A percentile compares a stretch with the other conserved stretches of the same genome.
phyloP scores from a whole-genome alignment of 2,329 filamentous ascomycete genomes.

The Stagonosporopsis tanaceti region DNA sequence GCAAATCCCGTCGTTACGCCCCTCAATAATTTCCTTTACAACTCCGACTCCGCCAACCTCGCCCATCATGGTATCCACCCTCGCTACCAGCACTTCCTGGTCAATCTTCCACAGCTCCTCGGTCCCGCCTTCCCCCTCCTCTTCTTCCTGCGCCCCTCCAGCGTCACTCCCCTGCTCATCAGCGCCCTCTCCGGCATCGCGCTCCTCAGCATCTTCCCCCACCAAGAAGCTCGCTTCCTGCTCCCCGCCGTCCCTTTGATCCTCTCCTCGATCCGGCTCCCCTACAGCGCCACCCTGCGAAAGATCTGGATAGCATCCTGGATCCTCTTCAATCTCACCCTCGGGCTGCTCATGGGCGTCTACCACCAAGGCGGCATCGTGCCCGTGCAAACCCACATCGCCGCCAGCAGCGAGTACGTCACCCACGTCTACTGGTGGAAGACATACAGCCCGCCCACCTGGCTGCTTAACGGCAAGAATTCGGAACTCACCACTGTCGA shows the following conservation, averaged over 20 bases:
- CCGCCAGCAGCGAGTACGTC: constrained; percentile 69
- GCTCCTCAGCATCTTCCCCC: constrained; percentile 76
- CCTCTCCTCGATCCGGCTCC: constrained; percentile 74
- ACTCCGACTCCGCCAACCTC: constrained; percentile 58
- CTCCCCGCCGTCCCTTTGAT: constrained; percentile 79
- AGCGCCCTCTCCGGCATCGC: constrained; percentile 77
- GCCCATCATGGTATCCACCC: constrained; percentile 63
- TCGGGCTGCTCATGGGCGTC: constrained; percentile 78
- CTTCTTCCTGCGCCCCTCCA: constrained; percentile 58
- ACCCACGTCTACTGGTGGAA: constrained; percentile 84
- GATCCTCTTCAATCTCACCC: constrained; percentile 72
- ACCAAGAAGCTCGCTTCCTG: constrained; percentile 82
- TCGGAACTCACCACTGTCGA: constrained; percentile 74
- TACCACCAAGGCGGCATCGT: constrained; percentile 84
- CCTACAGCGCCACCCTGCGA: constrained; percentile 59
- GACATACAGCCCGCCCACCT: constrained; percentile 82
- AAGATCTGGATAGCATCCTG: constrained; percentile 64
- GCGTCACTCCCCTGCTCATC: constrained; percentile 66
- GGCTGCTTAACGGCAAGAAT: constrained; percentile 80
- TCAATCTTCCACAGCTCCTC: constrained; percentile 62
- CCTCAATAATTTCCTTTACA: constrained; percentile 62
- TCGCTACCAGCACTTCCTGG: constrained; percentile 60
- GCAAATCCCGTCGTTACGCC: constrained; percentile 61
- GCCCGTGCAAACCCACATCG: constrained; percentile 77
- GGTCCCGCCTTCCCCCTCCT: constrained; percentile 60